These are phyloP conservation scores for Sanguinoderma infundibulare DNA, from an alignment of 1,284 basidiomycete genomes.

Conservation along the genomic window DNA sequence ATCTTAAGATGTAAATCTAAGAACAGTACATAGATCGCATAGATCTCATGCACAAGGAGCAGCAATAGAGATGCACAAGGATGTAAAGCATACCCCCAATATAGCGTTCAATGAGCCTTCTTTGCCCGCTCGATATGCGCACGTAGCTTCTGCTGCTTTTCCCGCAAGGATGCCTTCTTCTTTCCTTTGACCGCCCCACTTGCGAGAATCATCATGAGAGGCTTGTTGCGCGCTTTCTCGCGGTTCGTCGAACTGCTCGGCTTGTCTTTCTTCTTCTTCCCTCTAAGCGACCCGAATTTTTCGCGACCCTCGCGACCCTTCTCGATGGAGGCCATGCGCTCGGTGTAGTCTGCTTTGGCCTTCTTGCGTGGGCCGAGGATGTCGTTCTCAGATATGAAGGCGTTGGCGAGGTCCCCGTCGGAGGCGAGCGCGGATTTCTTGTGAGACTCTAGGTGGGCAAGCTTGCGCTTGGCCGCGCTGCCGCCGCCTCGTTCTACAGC, in stretches of 20 bases:
- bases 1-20: slow-evolving; percentile 1
- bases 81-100: background rate
- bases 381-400: slow-evolving; percentile 88
- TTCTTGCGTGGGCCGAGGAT: slow-evolving; percentile 97
- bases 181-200: slow-evolving; percentile 80
- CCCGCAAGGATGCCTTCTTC: slow-evolving; percentile 86
- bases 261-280: slow-evolving; percentile 83
- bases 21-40: background rate
- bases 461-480: slow-evolving; percentile 86
- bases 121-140: slow-evolving; percentile 76
- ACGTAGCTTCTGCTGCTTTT: slow-evolving; percentile 82
- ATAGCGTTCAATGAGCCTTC: slow-evolving; percentile 44
- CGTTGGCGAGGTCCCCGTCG: slow-evolving; percentile 50
- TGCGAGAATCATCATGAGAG: slow-evolving; percentile 90
- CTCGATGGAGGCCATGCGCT: slow-evolving; percentile 90
- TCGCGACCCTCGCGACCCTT: slow-evolving; percentile 95
- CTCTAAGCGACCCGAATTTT: slow-evolving; percentile 90
- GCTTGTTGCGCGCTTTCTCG: slow-evolving; percentile 91
- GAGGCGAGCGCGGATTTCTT: slow-evolving; percentile 54
- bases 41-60: background rate
- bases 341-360: slow-evolving; percentile 92
- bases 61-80: background rate
- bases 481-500: slow-evolving; percentile 77
- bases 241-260: slow-evolving; percentile 87
- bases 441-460: slow-evolving; percentile 74